A percentile compares a stretch with the other conserved stretches of the same genome.
Evolutionary conservation across 148 eudicot genomes (phyloP).

Genomic region (Tetragonia tetragonoides): DNA sequence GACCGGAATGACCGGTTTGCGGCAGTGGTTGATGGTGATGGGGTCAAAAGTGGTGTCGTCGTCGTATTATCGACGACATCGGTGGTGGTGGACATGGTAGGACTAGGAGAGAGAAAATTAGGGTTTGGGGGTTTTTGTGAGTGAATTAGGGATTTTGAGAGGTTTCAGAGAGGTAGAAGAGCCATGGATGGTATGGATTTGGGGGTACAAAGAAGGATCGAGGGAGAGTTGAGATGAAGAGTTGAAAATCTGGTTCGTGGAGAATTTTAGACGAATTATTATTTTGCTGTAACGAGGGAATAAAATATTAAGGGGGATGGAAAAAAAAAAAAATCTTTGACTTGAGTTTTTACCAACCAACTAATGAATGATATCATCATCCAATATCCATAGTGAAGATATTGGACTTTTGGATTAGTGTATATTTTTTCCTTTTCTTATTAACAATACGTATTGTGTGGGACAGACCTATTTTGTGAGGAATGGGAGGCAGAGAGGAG

Average conservation of each 20-base stretch:
- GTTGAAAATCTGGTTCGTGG: background rate
- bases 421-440: too few relatives aligned
- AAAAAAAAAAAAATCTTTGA: too few relatives aligned
- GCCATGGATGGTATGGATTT: background rate
- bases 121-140: background rate
- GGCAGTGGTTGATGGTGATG: conserved; percentile 11
- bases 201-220: background rate
- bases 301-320: background rate
- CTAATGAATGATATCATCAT: too few relatives aligned
- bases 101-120: background rate
- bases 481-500: too few relatives aligned
- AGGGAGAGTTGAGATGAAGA: background rate
- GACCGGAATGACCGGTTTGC: conserved; percentile 25
- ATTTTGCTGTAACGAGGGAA: background rate
- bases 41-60: conserved; percentile 44
- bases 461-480: too few relatives aligned
- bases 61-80: conserved; percentile 25
- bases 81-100: conserved; percentile 27
- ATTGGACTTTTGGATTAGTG: too few relatives aligned
- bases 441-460: too few relatives aligned
- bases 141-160: background rate
- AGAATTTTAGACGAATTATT: background rate
- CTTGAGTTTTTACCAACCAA: too few relatives aligned
- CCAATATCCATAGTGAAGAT: too few relatives aligned
- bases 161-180: background rate